A percentile compares a stretch with the other conserved stretches of the same genome.
Conservation (phyloP, 163 green algal species). For the Smithsoniella earleae region DNA sequence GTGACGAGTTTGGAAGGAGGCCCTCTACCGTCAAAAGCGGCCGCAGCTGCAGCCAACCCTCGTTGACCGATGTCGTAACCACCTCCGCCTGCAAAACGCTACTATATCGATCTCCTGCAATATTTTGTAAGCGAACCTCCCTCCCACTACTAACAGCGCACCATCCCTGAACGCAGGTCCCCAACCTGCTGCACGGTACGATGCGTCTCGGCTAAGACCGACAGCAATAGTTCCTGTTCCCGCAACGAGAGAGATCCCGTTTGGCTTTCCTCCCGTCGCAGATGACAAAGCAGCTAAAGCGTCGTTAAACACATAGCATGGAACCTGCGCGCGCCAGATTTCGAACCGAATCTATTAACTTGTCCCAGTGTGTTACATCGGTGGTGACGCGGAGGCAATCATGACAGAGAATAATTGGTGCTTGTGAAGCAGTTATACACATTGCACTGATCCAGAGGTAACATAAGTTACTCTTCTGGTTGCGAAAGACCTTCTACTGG, state of each 20-base stretch:
- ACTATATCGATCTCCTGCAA: no score
- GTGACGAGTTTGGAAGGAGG: neutral
- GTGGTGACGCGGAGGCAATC: no score
- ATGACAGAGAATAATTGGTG: no score
- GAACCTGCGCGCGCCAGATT: constrained; percentile 14
- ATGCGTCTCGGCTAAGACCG: neutral
- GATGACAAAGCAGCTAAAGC: constrained; percentile 19
- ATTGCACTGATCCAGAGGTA: no score
- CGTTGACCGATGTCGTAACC: constrained; percentile 9
- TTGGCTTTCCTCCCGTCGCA: neutral
- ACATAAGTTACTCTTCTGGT: no score
- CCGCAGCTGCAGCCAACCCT: neutral
- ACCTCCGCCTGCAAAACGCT: no score
- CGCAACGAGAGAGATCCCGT: neutral
- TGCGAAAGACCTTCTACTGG: no score
- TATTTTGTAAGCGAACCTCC: no score
- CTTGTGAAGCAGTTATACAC: no score
- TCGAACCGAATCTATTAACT: no score
- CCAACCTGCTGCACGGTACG: neutral
- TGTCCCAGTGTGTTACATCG: no score
- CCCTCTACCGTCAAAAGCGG: neutral
- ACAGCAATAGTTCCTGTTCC: constrained; percentile 6
- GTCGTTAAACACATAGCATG: constrained; percentile 28
- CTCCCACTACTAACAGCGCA: no score
- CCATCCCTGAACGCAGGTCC: neutral